Base-by-base conservation (phyloP, 2,329 filamentous ascomycete species). In the Ramichloridium luteum region DNA sequence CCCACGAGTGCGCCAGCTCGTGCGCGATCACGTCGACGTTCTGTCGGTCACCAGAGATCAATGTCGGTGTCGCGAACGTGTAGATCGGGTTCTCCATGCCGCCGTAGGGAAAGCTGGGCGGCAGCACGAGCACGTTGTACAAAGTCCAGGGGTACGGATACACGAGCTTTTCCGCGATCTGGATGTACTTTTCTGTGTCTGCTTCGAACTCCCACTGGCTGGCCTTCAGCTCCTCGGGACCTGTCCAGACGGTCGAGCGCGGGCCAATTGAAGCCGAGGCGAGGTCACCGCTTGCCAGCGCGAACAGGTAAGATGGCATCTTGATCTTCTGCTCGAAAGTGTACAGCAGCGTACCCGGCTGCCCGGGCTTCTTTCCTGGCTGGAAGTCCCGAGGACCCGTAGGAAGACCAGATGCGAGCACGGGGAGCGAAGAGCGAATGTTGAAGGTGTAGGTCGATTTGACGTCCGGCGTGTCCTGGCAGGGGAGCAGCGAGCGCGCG, bases 1-100 rank as follows among this genome's bases (percentile, higher is more conserved):
- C 90, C 85, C 86, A 94, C 47, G 80, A 74, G 49, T 79, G 74
- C 4, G 68, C 62, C 27, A 79, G 60, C 49, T 82, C 86, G 55
- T 93, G 90, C 2, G 90, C 90, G 57, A 98, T 93, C 13, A 96
- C 88, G 54, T 96, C 88, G 13, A 96, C 74, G 46, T 96, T 96
- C 52, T 93, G 80, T 41, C 64, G 58, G 40, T 68, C 70, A 28
- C 88, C 88, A 35, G 80, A 90, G 51, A 98, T 85, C 46, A 96
- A 80, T 20, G 85, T 93, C 2, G 88, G 88, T 2, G 90, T 96
- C 1, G 86, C 88, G 55, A 93, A 96, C 0, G 90, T 96, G 60
- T 81, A 93, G 32, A 93, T 76, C 0, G 86, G 86, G 53, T 43
- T 45, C 32, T 38, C 56, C 70, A 61, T 60, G 58, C 79, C 80